Evolutionary conservation across 2,329 filamentous ascomycete species (phyloP).

Genomic region (Ophiostoma piceae): DNA sequence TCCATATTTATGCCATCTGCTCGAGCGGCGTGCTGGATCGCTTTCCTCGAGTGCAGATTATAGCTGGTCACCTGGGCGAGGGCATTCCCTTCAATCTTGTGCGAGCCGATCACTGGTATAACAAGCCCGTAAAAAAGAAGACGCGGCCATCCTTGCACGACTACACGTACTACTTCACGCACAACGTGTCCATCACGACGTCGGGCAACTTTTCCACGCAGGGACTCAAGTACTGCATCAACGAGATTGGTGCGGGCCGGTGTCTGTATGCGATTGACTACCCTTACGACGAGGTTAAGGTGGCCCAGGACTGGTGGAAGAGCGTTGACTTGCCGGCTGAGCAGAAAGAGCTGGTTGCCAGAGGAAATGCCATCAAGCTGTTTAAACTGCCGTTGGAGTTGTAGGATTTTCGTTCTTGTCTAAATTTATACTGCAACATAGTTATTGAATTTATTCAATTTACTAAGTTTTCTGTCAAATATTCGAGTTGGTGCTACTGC

Average conservation of each 20-base stretch:
- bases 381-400: constrained; percentile 31
- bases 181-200: constrained; percentile 41
- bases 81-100: constrained; percentile 43
- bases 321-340: constrained; percentile 30
- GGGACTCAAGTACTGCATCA: constrained; percentile 39
- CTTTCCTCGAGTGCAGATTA: constrained; percentile 39
- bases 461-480: too few species aligned
- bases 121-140: constrained; percentile 39
- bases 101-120: constrained; percentile 41
- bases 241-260: constrained; percentile 37
- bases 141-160: constrained; percentile 38
- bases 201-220: constrained; percentile 40
- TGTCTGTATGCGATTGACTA: constrained; percentile 41
- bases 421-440: too few species aligned
- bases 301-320: constrained; percentile 36
- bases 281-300: constrained; percentile 35
- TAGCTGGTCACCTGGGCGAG: constrained; percentile 42
- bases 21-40: constrained; percentile 41
- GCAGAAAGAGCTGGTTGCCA: constrained; percentile 31
- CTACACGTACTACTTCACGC: constrained; percentile 38
- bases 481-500: too few species aligned
- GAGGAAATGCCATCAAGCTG: constrained; percentile 34
- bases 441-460: too few species aligned
- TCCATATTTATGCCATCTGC: constrained; percentile 43
- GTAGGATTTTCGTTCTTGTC: background rate